Base-by-base conservation (phyloP, 164 flowering plant species). In the Annona squamosa region DNA sequence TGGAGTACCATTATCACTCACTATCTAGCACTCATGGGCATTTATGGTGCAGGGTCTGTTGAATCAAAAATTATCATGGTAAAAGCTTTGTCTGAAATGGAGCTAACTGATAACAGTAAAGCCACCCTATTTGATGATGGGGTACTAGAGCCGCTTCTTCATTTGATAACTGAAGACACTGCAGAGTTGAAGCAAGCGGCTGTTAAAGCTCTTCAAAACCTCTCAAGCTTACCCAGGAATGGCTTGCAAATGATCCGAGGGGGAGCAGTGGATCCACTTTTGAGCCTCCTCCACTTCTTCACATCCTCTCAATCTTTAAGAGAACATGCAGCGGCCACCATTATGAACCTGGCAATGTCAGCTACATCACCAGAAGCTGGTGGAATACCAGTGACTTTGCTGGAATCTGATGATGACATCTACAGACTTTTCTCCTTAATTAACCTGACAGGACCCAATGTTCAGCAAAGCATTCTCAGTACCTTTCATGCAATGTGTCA, bases 401-500 rank as follows among this genome's bases (percentile, higher is more conserved):
- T 90, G 73, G 88, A 89, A 74, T 83, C 92, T 37, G 90, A 86
- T 63, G 89, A 85, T 2, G 89, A 89, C 74, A 77, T 85, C 72
- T 78, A 73, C 70, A 83, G 65, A 79, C 87, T 90, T 13, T 87
- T 87, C 76, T 83, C 85, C 26, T 78, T 87, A 19, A 76, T 87
- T 74, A 80, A 45, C 73, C 59, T 86, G 72, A 72, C 80, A 0
- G 82, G 80, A 66, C 90, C 89, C 16, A 66, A 71, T 67, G 83
- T 87, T 48, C 92, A 87, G 72, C 74, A 76, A 78, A 79, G 78
- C 79, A 81, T 90, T 66, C 86, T 90, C 44, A 81, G 52, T 41
- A 77, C 86, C 52, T 87, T 90, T 70, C 71, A 80, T 69, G 86
- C 88, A 46, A 71, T 89, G 82, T 89, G 96, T 76, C 86, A 72